Conservation (phyloP, 495 filamentous ascomycete species). For the Parathielavia appendiculata region DNA sequence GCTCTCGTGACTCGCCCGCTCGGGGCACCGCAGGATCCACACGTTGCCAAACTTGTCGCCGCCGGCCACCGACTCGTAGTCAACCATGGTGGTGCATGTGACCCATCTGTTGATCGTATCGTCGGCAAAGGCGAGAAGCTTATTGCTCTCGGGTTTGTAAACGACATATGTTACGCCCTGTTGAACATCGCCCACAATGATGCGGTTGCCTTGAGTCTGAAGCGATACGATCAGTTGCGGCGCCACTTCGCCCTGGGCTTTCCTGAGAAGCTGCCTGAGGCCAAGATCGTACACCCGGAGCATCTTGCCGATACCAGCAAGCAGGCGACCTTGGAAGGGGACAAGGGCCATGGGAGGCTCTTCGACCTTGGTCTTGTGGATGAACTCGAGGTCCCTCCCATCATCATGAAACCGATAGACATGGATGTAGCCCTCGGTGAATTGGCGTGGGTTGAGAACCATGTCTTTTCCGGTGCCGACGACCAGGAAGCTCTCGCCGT, state of each 20-base stretch:
- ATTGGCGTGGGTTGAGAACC: slow-evolving; percentile 63
- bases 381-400: slow-evolving; percentile 82
- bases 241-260: slow-evolving; percentile 74
- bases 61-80: slow-evolving; percentile 93
- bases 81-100: slow-evolving; percentile 82
- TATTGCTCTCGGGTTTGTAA: slow-evolving; percentile 88
- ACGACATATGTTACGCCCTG: slow-evolving; percentile 88
- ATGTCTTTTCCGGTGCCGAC: slow-evolving; percentile 93
- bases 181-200: slow-evolving; percentile 85
- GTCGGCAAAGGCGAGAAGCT: slow-evolving; percentile 85
- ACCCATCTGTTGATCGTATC: slow-evolving; percentile 87
- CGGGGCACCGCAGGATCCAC: slow-evolving; percentile 84
- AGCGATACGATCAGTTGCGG: slow-evolving; percentile 80
- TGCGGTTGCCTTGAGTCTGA: slow-evolving; percentile 85
- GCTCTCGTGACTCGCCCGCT: slow-evolving; percentile 77
- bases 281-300: slow-evolving; percentile 88
- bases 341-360: slow-evolving; percentile 84
- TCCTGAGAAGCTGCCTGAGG: slow-evolving; percentile 82
- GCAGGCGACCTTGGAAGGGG: slow-evolving; percentile 83
- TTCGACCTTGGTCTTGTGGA: slow-evolving; percentile 90
- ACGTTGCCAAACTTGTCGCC: slow-evolving; percentile 98
- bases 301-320: slow-evolving; percentile 76
- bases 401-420: slow-evolving; percentile 88
- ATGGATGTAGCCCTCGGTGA: slow-evolving; percentile 76
- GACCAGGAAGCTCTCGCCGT: slow-evolving; percentile 83